A percentile compares a stretch with the other conserved stretches of the same genome.
phyloP scores from a whole-genome alignment of 495 filamentous ascomycete species.

The Hypoxylon fragiforme region DNA sequence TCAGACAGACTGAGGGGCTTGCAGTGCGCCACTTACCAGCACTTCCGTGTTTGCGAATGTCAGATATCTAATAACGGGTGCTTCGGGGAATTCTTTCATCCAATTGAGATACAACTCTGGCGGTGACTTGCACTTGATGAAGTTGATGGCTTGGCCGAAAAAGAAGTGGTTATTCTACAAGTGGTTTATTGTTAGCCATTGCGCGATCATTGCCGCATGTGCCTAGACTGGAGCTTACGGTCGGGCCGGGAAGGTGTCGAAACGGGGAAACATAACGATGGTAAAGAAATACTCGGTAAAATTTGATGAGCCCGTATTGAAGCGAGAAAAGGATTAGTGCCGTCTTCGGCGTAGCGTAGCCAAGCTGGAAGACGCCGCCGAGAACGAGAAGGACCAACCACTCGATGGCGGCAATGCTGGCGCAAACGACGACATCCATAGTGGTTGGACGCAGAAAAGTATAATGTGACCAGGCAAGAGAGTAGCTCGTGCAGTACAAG shows the following conservation, averaged over 20 bases:
- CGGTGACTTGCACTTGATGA: conserved; percentile 16
- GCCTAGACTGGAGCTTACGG: not conserved
- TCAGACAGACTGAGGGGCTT: too few species aligned
- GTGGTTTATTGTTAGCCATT: not conserved
- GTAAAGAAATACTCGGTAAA: conserved; percentile 31
- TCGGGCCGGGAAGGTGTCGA: conserved; percentile 27
- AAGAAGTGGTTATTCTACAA: conserved; percentile 20
- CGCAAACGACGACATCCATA: conserved; percentile 1
- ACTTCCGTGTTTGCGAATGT: conserved; percentile 33
- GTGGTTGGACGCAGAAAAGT: not conserved
- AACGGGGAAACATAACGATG: conserved; percentile 30
- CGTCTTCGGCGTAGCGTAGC: not conserved
- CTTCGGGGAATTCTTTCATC: conserved; percentile 30
- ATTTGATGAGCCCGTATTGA: conserved; percentile 21
- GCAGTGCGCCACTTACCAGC: conserved; percentile 15
- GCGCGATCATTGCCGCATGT: not conserved
- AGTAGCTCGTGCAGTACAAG: too few species aligned
- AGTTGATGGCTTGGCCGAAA: conserved; percentile 23
- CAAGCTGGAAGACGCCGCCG: not conserved
- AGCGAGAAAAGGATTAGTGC: conserved; percentile 1
- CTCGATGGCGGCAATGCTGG: not conserved
- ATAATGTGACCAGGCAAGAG: not conserved
- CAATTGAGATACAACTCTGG: conserved; percentile 25
- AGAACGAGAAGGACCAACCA: conserved; percentile 1
- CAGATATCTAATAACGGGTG: conserved; percentile 37